Evolutionary conservation across 2,329 filamentous ascomycete species (phyloP).

Genomic region (Pseudogymnoascus sp.): DNA sequence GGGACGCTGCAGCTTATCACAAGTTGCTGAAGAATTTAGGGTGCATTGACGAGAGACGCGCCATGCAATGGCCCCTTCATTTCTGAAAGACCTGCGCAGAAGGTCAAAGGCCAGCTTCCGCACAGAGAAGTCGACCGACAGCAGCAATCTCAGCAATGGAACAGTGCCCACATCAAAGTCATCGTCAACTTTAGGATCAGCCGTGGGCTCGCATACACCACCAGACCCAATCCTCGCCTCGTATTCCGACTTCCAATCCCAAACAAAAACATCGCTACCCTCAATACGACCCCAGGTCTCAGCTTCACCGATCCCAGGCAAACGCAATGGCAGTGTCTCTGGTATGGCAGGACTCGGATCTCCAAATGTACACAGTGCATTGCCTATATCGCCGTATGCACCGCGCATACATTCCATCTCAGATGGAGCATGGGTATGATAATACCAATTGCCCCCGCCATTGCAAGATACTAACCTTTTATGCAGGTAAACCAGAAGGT

Average conservation of each 20-base stretch:
- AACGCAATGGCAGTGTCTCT: slow-evolving; percentile 43
- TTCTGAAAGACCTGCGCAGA: slow-evolving; percentile 70
- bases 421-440: slow-evolving; percentile 76
- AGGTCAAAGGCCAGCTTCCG: slow-evolving; percentile 70
- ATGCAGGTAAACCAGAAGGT: slow-evolving; percentile 83
- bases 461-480: slow-evolving; percentile 21
- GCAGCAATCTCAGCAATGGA: slow-evolving; percentile 50
- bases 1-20: not conserved
- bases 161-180: slow-evolving; percentile 57
- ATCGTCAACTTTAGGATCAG: slow-evolving; percentile 53
- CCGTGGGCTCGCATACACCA: slow-evolving; percentile 62
- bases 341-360: slow-evolving; percentile 56
- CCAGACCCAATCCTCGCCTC: slow-evolving; percentile 66
- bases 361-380: slow-evolving; percentile 28
- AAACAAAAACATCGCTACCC: slow-evolving; percentile 39
- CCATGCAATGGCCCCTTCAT: slow-evolving; percentile 49
- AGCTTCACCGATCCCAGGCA: slow-evolving; percentile 46
- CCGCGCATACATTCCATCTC: slow-evolving; percentile 71
- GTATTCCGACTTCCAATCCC: slow-evolving; percentile 55
- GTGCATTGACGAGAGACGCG: not conserved
- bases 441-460: not conserved
- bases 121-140: slow-evolving; percentile 54
- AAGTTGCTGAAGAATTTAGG: not conserved
- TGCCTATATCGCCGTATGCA: slow-evolving; percentile 68
- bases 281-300: slow-evolving; percentile 12